Evolutionary conservation across 495 filamentous ascomycete genomes (phyloP), one percentile per base, ranked within the genome.

Genomic region (Pseudoneurospora amorphoporcata): DNA sequence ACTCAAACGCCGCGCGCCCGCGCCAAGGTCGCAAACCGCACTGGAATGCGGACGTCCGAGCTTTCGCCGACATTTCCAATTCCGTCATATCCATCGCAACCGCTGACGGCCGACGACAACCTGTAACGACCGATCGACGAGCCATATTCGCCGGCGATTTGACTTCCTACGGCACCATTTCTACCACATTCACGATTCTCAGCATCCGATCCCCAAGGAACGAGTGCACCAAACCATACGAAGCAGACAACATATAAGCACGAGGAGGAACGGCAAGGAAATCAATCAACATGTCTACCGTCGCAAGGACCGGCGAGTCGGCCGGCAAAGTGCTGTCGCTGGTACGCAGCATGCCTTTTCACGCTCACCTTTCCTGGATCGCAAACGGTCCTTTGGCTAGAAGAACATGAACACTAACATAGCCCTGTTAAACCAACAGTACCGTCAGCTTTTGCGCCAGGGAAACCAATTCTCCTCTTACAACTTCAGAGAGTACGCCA

Each of bases 401-500:
- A 38, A 35, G 12, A 19, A 70, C 39, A 61, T 10, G 8, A 68
- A 65, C 70, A 8, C 37, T 69, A 35, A 32, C 40, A 40, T 29
- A 35, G 42, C 37, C 29, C 6, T 38, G 23, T 70, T 12, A 29
- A 29, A 9, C 16, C 40, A 8, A 41, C 76, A 98, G 94, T 98
- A 96, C 84, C 95, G 96, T 68, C 94, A 94, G 73, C 87, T 99
- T 73, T 86, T 97, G 76, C 92, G 95, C 40, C 91, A 94, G 82
- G 90, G 92, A 19, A 87, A 88, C 69, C 92, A 96, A 76, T 99
- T 98, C 82, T 89, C 94, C 70, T 87, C 90, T 73, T 99, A 97
- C 86, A 98, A 98, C 82, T 99, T 97, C 87, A 89, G 95, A 79
- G 95, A 98, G 77, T 99, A 98, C 83, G 94, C 96, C 39, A 92